Evolutionary conservation across 2,329 filamentous ascomycete genomes (phyloP), one percentile per base, ranked within the genome.

Genomic region (Didymella arachidicola): DNA sequence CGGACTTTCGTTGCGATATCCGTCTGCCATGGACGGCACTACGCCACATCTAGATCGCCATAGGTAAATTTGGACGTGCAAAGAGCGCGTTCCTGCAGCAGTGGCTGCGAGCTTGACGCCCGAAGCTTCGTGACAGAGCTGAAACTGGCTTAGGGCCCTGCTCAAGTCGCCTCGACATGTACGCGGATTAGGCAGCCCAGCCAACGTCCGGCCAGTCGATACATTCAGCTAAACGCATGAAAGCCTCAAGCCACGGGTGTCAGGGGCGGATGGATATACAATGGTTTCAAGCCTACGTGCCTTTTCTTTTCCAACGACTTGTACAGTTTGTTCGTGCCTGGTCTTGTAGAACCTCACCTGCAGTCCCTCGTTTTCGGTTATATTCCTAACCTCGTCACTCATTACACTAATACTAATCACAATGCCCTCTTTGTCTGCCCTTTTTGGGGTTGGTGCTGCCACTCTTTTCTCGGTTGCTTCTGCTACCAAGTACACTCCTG

Each of bases 381-480:
- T 44, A 42, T 18, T 51, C 56, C 53, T 59, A 57, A 57, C 53
- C 46, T 52, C 65, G 60, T 65, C 66, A 63, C 55, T 70, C 65
- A 39, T 71, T 67, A 64, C 45, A 53, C 57, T 65, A 62, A 32
- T 57, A 55, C 58, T 65, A 62, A 38, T 57, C 56, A 67, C 14
- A 14, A 73, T 73, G 70, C 65, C 66, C 46, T 69, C 68, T 59
- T 63, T 69, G 49, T 72, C 69, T 58, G 47, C 70, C 66, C 59
- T 71, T 64, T 49, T 73, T 36, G 62, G 64, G 42, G 57, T 69
- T 32, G 64, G 63, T 26, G 57, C 67, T 38, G 59, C 66, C 48
- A 60, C 69, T 64, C 64, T 71, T 50, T 68, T 66, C 5, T 61
- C 64, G 10, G 63, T 66, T 38, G 65, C 61, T 44, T 47, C 66